Conservation (phyloP, 129 eudicot species). For the sunflower (Helianthus annuus) region HanXRQr2.0-SUNRISE NC_035448.2:177973757-177974256, state of each 20-base stretch:
- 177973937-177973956: constrained; percentile 56
- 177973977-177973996: constrained; percentile 68
- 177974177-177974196: constrained; percentile 4
- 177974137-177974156: constrained; percentile 56
- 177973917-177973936: constrained; percentile 48
- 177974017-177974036: constrained; percentile 31
- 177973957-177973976: constrained; percentile 61
- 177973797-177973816: constrained; percentile 14
- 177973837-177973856: constrained; percentile 67
- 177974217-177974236: constrained; percentile 41
- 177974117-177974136: constrained; percentile 48
- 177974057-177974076: constrained; percentile 58
- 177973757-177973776: constrained; percentile 4
- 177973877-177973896: constrained; percentile 75
- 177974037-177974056: constrained; percentile 58
- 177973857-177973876: constrained; percentile 57
- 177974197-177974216: constrained; percentile 6
- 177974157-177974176: constrained; percentile 23
- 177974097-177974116: constrained; percentile 48
- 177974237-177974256: constrained; percentile 61
- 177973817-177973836: constrained; percentile 15
- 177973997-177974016: constrained; percentile 62
- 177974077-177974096: constrained; percentile 60
- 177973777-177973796: constrained; percentile 2
- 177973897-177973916: constrained; percentile 59